Percentiles rank a stretch among this genome's conserved stretches.
phyloP scores from a whole-genome alignment of 2,329 filamentous ascomycete genomes.

The Alternaria viburni region DNA sequence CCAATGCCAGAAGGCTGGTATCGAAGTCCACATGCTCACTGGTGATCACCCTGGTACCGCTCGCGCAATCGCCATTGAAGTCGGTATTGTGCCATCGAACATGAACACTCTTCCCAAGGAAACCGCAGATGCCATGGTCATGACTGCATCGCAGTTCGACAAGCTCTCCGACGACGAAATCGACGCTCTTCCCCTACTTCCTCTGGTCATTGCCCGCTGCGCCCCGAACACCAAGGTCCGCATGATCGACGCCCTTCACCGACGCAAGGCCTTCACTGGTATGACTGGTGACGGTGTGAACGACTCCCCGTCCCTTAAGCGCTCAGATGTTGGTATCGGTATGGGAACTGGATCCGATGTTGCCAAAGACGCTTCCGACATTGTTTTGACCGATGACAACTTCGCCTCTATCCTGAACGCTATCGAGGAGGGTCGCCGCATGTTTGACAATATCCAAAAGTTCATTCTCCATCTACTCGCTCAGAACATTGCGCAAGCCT shows the following conservation, averaged over 20 bases:
- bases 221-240: conserved; percentile 54
- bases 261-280: conserved; percentile 49
- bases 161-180: conserved; percentile 51
- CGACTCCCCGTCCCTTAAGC: conserved; percentile 54
- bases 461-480: conserved; percentile 44
- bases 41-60: conserved; percentile 55
- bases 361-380: conserved; percentile 53
- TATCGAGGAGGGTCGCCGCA: conserved; percentile 53
- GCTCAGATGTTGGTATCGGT: conserved; percentile 54
- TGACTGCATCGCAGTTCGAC: conserved; percentile 50
- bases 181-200: conserved; percentile 48
- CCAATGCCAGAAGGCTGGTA: conserved; percentile 40
- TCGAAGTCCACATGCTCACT: conserved; percentile 56
- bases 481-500: conserved; percentile 44
- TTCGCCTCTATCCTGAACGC: conserved; percentile 55
- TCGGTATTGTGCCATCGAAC: conserved; percentile 52
- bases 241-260: conserved; percentile 53
- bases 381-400: conserved; percentile 55
- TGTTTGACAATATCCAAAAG: conserved; percentile 57
- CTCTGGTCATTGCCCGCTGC: conserved; percentile 53
- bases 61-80: conserved; percentile 53
- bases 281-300: conserved; percentile 56
- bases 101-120: conserved; percentile 46
- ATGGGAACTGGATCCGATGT: conserved; percentile 56
- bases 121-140: conserved; percentile 38